Conservation (phyloP, 2,329 filamentous ascomycete genomes). For the Botrytis elliptica region DNA sequence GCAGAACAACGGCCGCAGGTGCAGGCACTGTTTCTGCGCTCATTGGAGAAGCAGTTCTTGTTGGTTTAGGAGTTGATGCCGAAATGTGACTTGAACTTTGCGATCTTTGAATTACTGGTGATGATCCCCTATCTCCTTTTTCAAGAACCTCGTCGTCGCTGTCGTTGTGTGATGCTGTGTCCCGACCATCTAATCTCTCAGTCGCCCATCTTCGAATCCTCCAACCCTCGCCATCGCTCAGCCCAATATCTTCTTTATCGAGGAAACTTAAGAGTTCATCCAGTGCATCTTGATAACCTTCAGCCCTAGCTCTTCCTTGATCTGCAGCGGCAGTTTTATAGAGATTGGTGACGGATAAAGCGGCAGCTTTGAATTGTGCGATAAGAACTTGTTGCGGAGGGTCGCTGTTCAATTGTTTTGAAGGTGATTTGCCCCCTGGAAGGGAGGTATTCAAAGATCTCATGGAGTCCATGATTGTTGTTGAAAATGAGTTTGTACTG, state of each 20-base stretch:
- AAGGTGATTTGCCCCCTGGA: conserved; percentile 48
- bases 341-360: conserved; percentile 90
- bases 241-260: conserved; percentile 75
- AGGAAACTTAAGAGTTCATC: conserved; percentile 86
- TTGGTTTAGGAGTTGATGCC: conserved; percentile 25
- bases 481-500: conserved; percentile 15
- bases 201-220: conserved; percentile 63
- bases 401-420: conserved; percentile 44
- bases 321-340: conserved; percentile 87
- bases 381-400: conserved; percentile 70
- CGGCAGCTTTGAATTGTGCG: conserved; percentile 80
- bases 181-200: conserved; percentile 65
- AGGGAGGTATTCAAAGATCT: conserved; percentile 60
- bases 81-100: conserved; percentile 44
- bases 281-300: conserved; percentile 91
- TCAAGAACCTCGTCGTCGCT: conserved; percentile 66
- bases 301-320: conserved; percentile 69
- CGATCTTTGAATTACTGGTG: conserved; percentile 56
- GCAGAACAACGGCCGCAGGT: conserved; percentile 18
- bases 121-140: conserved; percentile 59
- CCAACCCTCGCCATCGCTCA: conserved; percentile 75
- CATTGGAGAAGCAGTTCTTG: conserved; percentile 30
- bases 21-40: conserved; percentile 39
- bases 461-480: conserved; percentile 59
- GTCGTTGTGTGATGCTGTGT: conserved; percentile 54